Base-by-base conservation (phyloP, 148 eudicot genomes). In the Cornus controversa region DNA sequence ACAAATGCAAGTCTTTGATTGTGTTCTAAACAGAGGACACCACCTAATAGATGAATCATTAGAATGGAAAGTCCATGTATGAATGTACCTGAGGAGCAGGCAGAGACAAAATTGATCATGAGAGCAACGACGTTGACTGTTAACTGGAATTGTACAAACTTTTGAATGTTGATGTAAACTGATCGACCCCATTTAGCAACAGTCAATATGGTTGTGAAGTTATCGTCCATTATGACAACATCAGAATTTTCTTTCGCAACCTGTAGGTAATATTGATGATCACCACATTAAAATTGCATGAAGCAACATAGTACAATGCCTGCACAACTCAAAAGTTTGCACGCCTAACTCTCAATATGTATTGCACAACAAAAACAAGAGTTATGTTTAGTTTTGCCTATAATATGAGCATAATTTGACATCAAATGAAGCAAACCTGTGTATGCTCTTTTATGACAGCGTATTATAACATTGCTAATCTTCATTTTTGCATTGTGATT, bases 241-340 rank as follows among this genome's bases (percentile, higher is more conserved):
- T 94, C 98, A 0, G 98, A 91, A 75, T 85, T 94, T 84, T 92
- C 98, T 86, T 94, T 94, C 2, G 98, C 98, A 63, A 94, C 98
- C 97, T 93, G 86, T 24, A 63, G 63, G 40, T 53, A 15, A 28
- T 45, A 47, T 69, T 40, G 28, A 62, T 9, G 53, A 60, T 10
- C 23, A 42, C 3, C 0, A 8, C 15, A 18, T n/a, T 5, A 15
- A 27, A 45, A 76, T 5, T 27, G 31, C 25, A 36, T 7, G 34
- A 37, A 37, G 60, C 22, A 31, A 47, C 14, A 47, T 47, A 23
- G 9, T 9, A 22, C 58, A 63, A 14, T n/a, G 31, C 14, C 24
- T 65, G 67, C 29, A 25, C 31, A 9, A 24, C 6, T 65, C 16
- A 65, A 26, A 65, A 42, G 50, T 42, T 42, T 10, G 11, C 50